These are phyloP conservation scores for Cystobasidium sp. DNA, from an alignment of 1,284 basidiomycete species.

Conservation along the genomic window DNA sequence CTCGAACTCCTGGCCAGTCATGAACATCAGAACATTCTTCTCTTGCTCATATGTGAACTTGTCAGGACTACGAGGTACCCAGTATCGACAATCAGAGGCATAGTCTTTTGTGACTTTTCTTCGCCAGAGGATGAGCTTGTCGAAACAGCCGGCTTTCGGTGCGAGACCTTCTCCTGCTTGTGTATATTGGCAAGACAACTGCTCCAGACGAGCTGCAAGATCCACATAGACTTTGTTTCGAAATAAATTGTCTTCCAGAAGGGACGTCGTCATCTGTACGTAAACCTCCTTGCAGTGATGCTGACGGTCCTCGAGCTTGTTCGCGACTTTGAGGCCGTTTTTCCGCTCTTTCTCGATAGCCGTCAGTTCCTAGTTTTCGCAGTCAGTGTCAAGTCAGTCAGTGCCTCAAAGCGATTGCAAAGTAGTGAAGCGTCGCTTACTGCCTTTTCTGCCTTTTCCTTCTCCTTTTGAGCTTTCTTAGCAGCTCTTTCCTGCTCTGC, in stretches of 20 bases:
- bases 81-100: background rate
- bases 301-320: conserved; percentile 32
- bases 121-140: conserved; percentile 29
- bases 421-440: conserved; percentile 9
- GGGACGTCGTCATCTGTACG: conserved; percentile 7
- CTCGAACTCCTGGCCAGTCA: conserved; percentile 28
- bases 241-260: conserved; percentile 24
- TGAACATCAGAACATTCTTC: conserved; percentile 30
- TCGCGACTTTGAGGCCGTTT: conserved; percentile 13
- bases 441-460: conserved; percentile 36
- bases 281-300: conserved; percentile 24
- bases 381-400: background rate
- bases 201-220: conserved; percentile 16
- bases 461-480: conserved; percentile 31
- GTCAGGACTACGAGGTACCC: conserved; percentile 10
- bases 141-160: conserved; percentile 20
- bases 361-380: background rate
- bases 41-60: conserved; percentile 21
- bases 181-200: conserved; percentile 3
- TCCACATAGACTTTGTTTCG: conserved; percentile 21
- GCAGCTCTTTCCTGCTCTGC: conserved; percentile 25
- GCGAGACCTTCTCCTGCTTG: background rate
- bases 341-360: conserved; percentile 35
- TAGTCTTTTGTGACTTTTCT: conserved; percentile 32
- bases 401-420: background rate